Base-by-base conservation (phyloP, 2,329 filamentous ascomycete genomes). In the Pseudomassariella vexata region DNA sequence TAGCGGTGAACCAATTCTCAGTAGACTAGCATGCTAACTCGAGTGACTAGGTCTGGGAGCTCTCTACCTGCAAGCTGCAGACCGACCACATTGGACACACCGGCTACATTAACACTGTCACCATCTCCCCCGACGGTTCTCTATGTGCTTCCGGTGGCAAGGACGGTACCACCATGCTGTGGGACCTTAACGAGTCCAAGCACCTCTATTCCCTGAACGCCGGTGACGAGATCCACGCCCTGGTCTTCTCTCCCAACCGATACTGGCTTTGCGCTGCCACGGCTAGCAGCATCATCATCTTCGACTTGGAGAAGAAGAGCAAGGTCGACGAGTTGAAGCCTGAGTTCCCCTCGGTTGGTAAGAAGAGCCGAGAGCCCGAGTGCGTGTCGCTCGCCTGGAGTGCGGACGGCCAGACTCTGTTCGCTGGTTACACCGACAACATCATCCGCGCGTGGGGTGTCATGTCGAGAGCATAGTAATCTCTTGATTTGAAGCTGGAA, bases 281-380 rank as follows among this genome's bases (percentile, higher is more conserved):
- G 47, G 79, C 87, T 63, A 86, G 79, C 73, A 88, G 81, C 79
- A 96, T 98, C 80, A 95, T 95, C 80, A 96, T 98, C 79, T 98
- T 98, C 75, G 92, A 98, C 63, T 82, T 98, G 54, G 92, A 98
- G 87, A 98, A 98, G 89, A 98, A 98, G 89, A 94, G 83, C 84
- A 96, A 95, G 85, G 90, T 96, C 62, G 90, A 96, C 59, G 92
- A 96, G 82, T 82, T 98, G 68, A 95, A 94, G 84, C 90, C 90
- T 53, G 92, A 98, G 68, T 94, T 92, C 76, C 76, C 88, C 62
- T 79, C 88, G 64, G 83, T 88, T 64, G 86, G 89, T 75, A 95
- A 95, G 87, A 96, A 96, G 87, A 88, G 83, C 81, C 82, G 89
- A 64, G 90, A 95, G 72, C 92, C 92, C 56, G 90, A 96, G 82